These are phyloP conservation scores for Lolium perenne DNA, from an alignment of 176 grass and related monocot genomes.

Conservation along the genomic window DNA sequence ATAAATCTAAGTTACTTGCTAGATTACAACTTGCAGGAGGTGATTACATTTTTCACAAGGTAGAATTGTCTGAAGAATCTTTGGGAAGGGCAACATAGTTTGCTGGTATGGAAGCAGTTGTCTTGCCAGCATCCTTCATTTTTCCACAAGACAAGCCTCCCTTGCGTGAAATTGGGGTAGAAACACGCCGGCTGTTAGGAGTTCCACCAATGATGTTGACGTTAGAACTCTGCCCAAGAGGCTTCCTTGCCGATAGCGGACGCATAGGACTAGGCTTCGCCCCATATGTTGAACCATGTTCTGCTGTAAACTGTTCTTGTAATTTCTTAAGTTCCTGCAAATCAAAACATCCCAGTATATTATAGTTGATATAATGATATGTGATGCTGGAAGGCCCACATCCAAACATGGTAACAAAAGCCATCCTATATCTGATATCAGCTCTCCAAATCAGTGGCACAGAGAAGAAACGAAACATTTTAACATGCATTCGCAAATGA, in stretches of 20 bases:
- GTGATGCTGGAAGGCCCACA: background rate
- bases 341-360: slow-evolving; percentile 9
- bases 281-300: slow-evolving; percentile 67
- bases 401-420: background rate
- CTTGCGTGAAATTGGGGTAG: slow-evolving; percentile 61
- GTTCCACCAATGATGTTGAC: slow-evolving; percentile 66
- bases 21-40: slow-evolving; percentile 23
- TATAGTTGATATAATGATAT: background rate
- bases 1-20: background rate
- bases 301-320: slow-evolving; percentile 76
- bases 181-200: slow-evolving; percentile 48
- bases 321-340: slow-evolving; percentile 85
- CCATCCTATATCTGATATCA: background rate
- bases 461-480: background rate
- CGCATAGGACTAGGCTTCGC: slow-evolving; percentile 76
- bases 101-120: slow-evolving; percentile 39
- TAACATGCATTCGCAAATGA: background rate
- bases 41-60: slow-evolving; percentile 42
- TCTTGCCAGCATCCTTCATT: slow-evolving; percentile 52
- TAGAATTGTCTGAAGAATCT: slow-evolving; percentile 51
- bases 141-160: slow-evolving; percentile 61
- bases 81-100: slow-evolving; percentile 87
- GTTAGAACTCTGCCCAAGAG: slow-evolving; percentile 84
- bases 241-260: slow-evolving; percentile 64
- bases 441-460: background rate